Conservation (phyloP, 2,329 filamentous ascomycete genomes). For the Talaromyces sp. region DNA sequence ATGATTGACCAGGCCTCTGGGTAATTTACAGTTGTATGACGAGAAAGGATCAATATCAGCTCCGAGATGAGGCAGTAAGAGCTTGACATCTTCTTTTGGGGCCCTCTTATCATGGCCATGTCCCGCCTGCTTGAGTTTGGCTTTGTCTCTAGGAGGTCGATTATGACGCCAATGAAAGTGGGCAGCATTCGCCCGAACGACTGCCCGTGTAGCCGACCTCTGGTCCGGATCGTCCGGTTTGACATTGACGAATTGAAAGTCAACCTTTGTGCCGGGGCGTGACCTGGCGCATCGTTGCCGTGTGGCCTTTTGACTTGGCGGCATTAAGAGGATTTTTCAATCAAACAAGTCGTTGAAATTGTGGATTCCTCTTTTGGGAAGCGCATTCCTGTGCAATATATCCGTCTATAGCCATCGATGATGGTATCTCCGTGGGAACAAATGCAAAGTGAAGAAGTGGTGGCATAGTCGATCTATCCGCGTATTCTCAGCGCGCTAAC, state of each 20-base stretch:
- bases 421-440: background rate
- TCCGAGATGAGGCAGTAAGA: background rate
- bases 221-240: background rate
- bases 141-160: background rate
- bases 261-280: background rate
- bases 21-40: background rate
- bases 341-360: background rate
- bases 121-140: background rate
- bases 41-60: background rate
- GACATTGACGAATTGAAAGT: background rate
- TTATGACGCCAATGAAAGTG: conserved; percentile 2
- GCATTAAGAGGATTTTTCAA: background rate
- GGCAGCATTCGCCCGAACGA: background rate
- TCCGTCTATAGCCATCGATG: background rate
- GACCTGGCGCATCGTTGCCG: background rate
- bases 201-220: background rate
- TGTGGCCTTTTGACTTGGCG: background rate
- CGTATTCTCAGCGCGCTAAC: background rate
- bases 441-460: background rate
- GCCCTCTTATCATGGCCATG: background rate
- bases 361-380: background rate
- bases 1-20: background rate
- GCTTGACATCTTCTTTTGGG: background rate
- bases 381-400: background rate
- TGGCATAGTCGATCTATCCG: background rate